These are phyloP conservation scores for Xylaria bambusicola DNA, from an alignment of 495 filamentous ascomycete species.

Conservation along the genomic window DNA sequence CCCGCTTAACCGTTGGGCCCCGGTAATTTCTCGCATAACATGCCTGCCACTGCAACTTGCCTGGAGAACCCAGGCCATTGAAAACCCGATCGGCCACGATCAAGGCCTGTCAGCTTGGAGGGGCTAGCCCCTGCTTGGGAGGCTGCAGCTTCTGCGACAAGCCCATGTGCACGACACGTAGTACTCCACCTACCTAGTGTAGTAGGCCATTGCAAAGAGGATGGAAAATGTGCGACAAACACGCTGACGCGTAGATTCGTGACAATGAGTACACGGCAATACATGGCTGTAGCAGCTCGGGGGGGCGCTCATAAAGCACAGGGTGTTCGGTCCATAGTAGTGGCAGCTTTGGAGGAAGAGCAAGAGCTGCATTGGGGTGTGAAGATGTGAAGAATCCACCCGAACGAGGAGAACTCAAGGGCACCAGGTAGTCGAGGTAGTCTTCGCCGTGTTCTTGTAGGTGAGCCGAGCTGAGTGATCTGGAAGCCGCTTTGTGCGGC, in stretches of 20 bases:
- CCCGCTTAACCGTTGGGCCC: constrained; percentile 28
- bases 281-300: neutral
- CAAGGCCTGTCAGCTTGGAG: constrained; percentile 17
- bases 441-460: too few species aligned
- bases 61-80: constrained; percentile 18
- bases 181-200: constrained; percentile 16
- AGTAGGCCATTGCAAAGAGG: constrained; percentile 7
- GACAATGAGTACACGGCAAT: neutral
- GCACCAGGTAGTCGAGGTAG: too few species aligned
- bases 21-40: constrained; percentile 24
- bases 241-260: constrained; percentile 2
- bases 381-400: neutral
- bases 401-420: too few species aligned
- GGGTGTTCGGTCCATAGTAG: neutral
- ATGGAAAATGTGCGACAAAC: constrained; percentile 10
- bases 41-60: constrained; percentile 17
- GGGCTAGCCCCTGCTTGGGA: constrained; percentile 15
- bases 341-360: neutral
- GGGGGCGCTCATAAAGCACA: too few species aligned
- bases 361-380: neutral
- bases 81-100: constrained; percentile 21
- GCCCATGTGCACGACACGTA: constrained; percentile 25
- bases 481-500: neutral
- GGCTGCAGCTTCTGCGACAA: constrained; percentile 24
- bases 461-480: neutral